Evolutionary conservation across 2,329 filamentous ascomycete species (phyloP), one percentile per base, ranked within the genome.

Genomic region (Pyrenochaeta sp.): DNA sequence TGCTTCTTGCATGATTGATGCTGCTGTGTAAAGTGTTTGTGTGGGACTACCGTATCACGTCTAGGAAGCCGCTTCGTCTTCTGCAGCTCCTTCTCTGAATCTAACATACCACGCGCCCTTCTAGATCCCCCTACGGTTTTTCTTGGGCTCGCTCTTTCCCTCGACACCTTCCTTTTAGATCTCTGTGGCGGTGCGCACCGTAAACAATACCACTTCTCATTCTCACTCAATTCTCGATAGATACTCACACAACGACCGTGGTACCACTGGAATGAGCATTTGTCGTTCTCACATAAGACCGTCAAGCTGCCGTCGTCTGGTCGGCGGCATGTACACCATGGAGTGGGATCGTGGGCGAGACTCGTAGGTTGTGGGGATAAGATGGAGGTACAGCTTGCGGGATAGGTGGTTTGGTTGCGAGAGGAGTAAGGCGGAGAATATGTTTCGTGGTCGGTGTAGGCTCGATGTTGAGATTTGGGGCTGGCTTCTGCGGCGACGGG

Each of bases 221-320:
- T 13, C 36, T 19, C 36, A n/a, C 13, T 8, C 13, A 39, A 8
- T 19, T 39, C 36, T 5, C 13, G 9, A 19, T 19, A 6, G n/a
- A 63, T 19, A 9, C 42, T 32, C 3, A 63, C 36, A 24, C 61
- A 63, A 24, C 22, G 34, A 3, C 28, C 52, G 8, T 61, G 61
- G 44, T 54, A 58, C 61, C 58, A 61, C 0, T 50, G 27, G 1
- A 58, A 25, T 1, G 45, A 34, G 28, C 57, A 61, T 12, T 36
- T n/a, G 2, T 53, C 34, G 7, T 54, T 55, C 0, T 58, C 58
- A 27, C 61, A 63, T 3, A 12, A 28, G n/a, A 63, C 30, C 61
- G 61, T 58, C 2, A 56, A 5, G 3, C 24, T 30, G 1, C 52
- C 55, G 9, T 58, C 46, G 28, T 61, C 52, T 2, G 48, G 52